Conservation (phyloP, 495 filamentous ascomycete genomes). For the Thermothielavioides terrestris region DNA sequence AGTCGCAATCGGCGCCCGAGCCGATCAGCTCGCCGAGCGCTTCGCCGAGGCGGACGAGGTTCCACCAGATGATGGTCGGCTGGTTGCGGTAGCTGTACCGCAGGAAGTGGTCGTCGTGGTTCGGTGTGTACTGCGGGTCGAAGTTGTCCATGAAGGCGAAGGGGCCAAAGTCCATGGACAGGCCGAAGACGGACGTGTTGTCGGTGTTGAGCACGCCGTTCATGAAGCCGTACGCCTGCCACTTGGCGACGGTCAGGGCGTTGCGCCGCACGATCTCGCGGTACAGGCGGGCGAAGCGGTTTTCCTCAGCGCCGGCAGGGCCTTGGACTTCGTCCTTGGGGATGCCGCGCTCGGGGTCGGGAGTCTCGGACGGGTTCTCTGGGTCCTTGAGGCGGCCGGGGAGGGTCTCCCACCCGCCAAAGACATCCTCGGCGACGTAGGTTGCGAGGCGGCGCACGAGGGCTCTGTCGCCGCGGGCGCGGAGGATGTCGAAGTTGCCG, state of each 20-base stretch:
- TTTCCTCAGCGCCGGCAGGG: constrained; percentile 57
- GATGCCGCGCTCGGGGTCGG: constrained; percentile 41
- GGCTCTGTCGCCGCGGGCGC: constrained; percentile 69
- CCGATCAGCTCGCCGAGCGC: constrained; percentile 84
- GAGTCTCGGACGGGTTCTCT: constrained; percentile 25
- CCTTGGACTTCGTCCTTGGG: constrained; percentile 52
- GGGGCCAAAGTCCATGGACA: constrained; percentile 89
- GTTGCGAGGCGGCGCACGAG: constrained; percentile 64
- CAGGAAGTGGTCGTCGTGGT: constrained; percentile 84
- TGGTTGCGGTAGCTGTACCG: constrained; percentile 92
- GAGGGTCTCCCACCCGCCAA: constrained; percentile 72
- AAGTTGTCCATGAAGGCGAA: constrained; percentile 97
- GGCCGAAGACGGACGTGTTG: constrained; percentile 83
- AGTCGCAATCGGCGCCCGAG: constrained; percentile 58
- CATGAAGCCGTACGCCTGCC: constrained; percentile 97
- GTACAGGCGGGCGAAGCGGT: constrained; percentile 79
- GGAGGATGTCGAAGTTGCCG: constrained; percentile 85
- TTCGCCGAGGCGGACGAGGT: constrained; percentile 85
- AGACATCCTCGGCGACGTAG: constrained; percentile 78
- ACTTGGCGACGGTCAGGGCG: constrained; percentile 79
- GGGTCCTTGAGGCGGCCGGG: constrained; percentile 50
- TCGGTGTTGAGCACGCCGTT: constrained; percentile 94
- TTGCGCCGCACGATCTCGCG: constrained; percentile 81
- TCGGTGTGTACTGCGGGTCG: constrained; percentile 88
- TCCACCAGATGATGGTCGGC: constrained; percentile 97